phyloP scores from a whole-genome alignment of 345 rosid genomes.

The Punica granatum region DNA sequence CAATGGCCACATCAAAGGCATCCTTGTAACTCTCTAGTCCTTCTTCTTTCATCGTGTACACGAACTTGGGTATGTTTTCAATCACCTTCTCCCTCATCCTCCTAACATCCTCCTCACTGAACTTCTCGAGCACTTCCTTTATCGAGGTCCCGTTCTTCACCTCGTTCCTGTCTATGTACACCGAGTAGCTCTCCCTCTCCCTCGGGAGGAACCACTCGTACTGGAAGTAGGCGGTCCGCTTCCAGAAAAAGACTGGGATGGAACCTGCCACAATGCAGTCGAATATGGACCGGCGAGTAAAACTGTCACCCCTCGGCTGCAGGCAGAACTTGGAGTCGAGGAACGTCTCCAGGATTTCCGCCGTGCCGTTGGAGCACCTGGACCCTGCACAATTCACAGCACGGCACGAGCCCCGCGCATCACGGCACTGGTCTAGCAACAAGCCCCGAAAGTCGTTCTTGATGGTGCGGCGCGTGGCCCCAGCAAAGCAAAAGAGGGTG shows the following conservation, averaged over 20 bases:
- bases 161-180: conserved; percentile 62
- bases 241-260: conserved; percentile 95
- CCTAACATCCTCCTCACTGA: conserved; percentile 49
- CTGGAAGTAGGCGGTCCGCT: conserved; percentile 72
- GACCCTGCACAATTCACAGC: conserved; percentile 53
- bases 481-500: conserved; percentile 83
- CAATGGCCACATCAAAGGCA: conserved; percentile 88
- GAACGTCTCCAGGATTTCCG: conserved; percentile 67
- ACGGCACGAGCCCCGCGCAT: conserved; percentile 41
- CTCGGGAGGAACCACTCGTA: conserved; percentile 91
- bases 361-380: conserved; percentile 67
- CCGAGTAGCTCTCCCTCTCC: conserved; percentile 64
- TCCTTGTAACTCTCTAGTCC: conserved; percentile 68
- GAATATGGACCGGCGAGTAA: conserved; percentile 84
- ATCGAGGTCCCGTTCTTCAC: conserved; percentile 70
- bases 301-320: conserved; percentile 95
- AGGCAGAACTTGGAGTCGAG: conserved; percentile 75
- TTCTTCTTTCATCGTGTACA: conserved; percentile 52
- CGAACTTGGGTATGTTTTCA: conserved; percentile 53
- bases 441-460: conserved; percentile 72
- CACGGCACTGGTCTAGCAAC: conserved; percentile 54
- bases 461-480: conserved; percentile 56
- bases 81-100: conserved; percentile 80
- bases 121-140: conserved; percentile 50
- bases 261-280: conserved; percentile 97